phyloP scores from a whole-genome alignment of 768 basidiomycete species.

The Coprinopsis marcescibilis region DNA sequence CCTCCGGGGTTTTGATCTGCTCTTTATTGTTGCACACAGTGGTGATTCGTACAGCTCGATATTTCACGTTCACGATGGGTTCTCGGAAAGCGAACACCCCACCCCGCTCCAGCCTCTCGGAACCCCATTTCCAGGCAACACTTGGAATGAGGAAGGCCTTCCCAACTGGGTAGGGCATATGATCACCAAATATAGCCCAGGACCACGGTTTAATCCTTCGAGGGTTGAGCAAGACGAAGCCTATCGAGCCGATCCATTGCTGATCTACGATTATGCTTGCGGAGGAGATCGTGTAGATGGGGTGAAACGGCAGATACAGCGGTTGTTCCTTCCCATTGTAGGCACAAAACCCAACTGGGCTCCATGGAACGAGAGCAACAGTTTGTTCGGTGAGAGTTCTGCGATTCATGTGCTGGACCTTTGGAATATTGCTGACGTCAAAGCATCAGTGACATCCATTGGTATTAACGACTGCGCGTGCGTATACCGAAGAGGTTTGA shows the following conservation, averaged over 20 bases:
- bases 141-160: constrained; percentile 38
- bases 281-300: constrained; percentile 45
- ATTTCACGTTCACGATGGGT: constrained; percentile 16
- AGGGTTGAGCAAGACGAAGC: constrained; percentile 22
- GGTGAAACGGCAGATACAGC: constrained; percentile 34
- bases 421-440: background rate
- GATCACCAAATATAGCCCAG: constrained; percentile 37
- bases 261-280: constrained; percentile 54
- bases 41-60: constrained; percentile 58
- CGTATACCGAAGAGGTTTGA: constrained; percentile 10
- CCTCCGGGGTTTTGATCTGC: background rate
- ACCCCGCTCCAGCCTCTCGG: constrained; percentile 42
- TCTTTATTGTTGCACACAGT: constrained; percentile 24
- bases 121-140: constrained; percentile 41
- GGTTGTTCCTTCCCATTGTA: constrained; percentile 32
- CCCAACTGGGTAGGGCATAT: constrained; percentile 64
- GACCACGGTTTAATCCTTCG: constrained; percentile 27
- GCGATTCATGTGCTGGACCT: background rate
- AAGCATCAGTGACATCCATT: constrained; percentile 49
- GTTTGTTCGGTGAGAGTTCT: constrained; percentile 40
- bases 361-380: constrained; percentile 34
- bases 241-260: constrained; percentile 28
- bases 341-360: constrained; percentile 32
- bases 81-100: constrained; percentile 24
- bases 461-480: constrained; percentile 66